Conservation (phyloP, 257 asterid genomes). For the Solanum infundibuliforme region DNA sequence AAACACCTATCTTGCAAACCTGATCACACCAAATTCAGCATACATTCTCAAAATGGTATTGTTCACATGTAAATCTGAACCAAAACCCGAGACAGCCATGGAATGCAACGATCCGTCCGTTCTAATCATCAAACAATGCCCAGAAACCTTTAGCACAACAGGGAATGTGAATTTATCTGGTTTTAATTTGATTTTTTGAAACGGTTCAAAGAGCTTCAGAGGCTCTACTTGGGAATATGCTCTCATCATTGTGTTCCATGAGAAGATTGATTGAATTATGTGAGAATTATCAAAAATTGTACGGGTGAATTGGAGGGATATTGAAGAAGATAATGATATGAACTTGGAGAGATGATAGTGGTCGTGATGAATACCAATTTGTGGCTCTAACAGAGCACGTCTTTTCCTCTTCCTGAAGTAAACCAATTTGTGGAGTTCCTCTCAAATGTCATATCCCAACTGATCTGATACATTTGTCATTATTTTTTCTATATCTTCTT, state of each 20-base stretch:
- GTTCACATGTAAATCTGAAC: conserved; percentile 24
- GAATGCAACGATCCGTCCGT: no score
- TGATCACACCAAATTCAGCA: conserved; percentile 20
- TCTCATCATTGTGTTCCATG: conserved; percentile 30
- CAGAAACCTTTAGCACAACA: conserved; percentile 36
- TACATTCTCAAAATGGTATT: conserved; percentile 54
- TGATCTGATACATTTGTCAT: no score
- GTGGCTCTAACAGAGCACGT: no score
- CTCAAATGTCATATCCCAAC: no score
- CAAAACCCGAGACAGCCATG: no score
- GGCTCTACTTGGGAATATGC: conserved; percentile 46
- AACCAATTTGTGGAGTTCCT: no score
- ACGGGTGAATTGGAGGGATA: conserved; percentile 37
- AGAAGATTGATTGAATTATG: no score
- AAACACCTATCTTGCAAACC: conserved; percentile 32
- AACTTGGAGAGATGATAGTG: conserved; percentile 36
- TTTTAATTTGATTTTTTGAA: conserved; percentile 13
- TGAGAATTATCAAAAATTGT: conserved; percentile 23
- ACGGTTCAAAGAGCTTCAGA: conserved; percentile 23
- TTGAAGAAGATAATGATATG: conserved; percentile 33
- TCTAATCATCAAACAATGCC: no score
- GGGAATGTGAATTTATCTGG: conserved; percentile 50
- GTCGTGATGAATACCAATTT: conserved; percentile 15
- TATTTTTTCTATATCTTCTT: no score
- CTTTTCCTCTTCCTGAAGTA: no score